Percentiles rank a stretch among this genome's conserved stretches.
Conservation (phyloP, 164 flowering plant species). For the Malania oleifera region DNA sequence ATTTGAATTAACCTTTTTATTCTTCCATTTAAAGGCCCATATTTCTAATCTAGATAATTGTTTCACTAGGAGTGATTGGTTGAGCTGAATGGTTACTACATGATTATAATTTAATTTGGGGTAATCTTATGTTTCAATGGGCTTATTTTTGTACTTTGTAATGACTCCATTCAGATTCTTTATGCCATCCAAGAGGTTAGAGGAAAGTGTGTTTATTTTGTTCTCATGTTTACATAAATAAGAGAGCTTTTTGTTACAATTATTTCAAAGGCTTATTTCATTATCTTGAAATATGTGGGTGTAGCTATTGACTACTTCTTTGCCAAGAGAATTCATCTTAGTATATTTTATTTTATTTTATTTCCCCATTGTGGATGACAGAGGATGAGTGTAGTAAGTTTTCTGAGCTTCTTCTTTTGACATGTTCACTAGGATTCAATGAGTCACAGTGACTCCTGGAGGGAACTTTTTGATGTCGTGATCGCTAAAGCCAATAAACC, state of each 20-base stretch:
- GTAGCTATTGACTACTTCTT: too few species aligned
- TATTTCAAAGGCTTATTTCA: background rate
- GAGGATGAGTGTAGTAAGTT: background rate
- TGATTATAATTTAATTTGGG: too few species aligned
- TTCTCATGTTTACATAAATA: background rate
- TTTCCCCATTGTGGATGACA: background rate
- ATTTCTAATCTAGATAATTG: too few species aligned
- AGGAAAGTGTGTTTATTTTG: background rate
- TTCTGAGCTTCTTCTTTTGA: slow-evolving; percentile 10
- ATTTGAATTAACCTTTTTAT: too few species aligned
- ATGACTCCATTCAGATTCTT: background rate
- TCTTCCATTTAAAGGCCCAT: too few species aligned
- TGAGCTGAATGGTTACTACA: too few species aligned
- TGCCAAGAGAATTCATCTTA: too few species aligned
- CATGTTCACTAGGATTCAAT: slow-evolving; percentile 52
- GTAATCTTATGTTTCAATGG: too few species aligned
- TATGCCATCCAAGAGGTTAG: background rate
- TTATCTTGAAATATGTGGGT: too few species aligned
- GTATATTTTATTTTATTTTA: background rate
- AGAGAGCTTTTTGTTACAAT: background rate
- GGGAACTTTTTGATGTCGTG: slow-evolving; percentile 95
- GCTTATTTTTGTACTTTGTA: background rate
- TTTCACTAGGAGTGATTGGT: background rate
- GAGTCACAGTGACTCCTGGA: slow-evolving; percentile 69
- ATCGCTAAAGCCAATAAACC: slow-evolving; percentile 98